Conservation (phyloP, 352 stramenopile species). For the Globisporangium acanthophoron region DNA sequence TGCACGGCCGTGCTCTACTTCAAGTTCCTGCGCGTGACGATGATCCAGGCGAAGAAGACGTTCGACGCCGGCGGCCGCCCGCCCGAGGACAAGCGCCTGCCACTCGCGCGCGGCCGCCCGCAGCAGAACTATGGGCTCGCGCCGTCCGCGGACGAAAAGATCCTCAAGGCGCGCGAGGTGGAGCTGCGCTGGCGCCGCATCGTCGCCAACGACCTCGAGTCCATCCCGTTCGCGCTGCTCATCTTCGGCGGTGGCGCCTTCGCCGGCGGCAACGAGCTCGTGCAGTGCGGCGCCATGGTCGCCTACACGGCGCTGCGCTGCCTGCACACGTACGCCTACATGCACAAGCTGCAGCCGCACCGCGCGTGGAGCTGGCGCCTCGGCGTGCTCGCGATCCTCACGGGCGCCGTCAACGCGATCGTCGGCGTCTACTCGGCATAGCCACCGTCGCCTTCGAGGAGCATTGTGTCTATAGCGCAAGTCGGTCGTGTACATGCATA, state of each 20-base stretch:
- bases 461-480: neutral
- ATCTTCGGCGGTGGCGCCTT: constrained; percentile 45
- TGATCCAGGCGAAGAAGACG: constrained; percentile 51
- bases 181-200: constrained; percentile 50
- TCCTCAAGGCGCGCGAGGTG: constrained; percentile 24
- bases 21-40: constrained; percentile 60
- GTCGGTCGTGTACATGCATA: neutral
- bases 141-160: constrained; percentile 22
- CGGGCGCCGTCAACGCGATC: constrained; percentile 28
- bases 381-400: constrained; percentile 13
- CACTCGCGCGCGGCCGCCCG: constrained; percentile 16
- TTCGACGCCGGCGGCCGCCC: constrained; percentile 41
- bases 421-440: constrained; percentile 8
- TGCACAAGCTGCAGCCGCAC: constrained; percentile 28
- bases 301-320: constrained; percentile 30
- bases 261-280: constrained; percentile 23
- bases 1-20: constrained; percentile 60
- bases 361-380: constrained; percentile 23
- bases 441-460: neutral
- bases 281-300: constrained; percentile 31
- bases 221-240: constrained; percentile 48
- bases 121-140: constrained; percentile 34
- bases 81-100: constrained; percentile 42
- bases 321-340: constrained; percentile 34
- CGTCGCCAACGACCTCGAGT: constrained; percentile 54